Base-by-base conservation (phyloP, 148 eudicot species). In the Arctostaphylos glauca region DNA sequence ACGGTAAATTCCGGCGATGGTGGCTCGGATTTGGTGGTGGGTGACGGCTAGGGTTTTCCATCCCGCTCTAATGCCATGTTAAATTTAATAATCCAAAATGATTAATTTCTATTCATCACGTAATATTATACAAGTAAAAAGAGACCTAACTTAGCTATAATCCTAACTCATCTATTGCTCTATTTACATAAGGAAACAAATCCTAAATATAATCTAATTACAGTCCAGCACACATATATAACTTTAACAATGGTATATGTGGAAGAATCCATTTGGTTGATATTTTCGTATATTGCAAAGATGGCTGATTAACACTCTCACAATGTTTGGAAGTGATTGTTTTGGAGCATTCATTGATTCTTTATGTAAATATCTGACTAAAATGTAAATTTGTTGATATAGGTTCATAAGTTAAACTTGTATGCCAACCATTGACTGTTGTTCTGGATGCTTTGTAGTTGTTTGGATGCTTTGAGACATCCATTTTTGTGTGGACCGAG, bases 401-500 rank as follows among this genome's bases (percentile, higher is more conserved):
- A 4, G 16, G 75, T 75, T 56, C 38, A 31, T 31, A 31, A 54
- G 75, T 75, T 56, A 54, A 55, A 48, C 25, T 59, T 82, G n/a
- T 41, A 14, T 62, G 14, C 23, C 58, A 54, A n/a, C 16, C 56
- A 47, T 64, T 80, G 58, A 77, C 50, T 3, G 6, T 54, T 55
- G 14, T 54, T 41, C 19, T 64, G 66, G 74, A 10, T 86, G 74
- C 64, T 83, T 74, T 72, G 72, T 97, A 96, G 99, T 76, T 97
- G 97, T 87, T 84, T 94, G 80, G 95, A 93, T 90, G 96, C 97
- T 81, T 81, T 97, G 87, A 92, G 96, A 83, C 99, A 97, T 81
- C 99, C 99, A 3, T 97, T 94, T 90, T 81, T 97, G 77, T 97
- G 99, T 85, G 99, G 99, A 72, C 98, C 99, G 41, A 87, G 86